Base-by-base conservation (phyloP, 2,329 filamentous ascomycete species). In the Talaromyces piceae region DNA sequence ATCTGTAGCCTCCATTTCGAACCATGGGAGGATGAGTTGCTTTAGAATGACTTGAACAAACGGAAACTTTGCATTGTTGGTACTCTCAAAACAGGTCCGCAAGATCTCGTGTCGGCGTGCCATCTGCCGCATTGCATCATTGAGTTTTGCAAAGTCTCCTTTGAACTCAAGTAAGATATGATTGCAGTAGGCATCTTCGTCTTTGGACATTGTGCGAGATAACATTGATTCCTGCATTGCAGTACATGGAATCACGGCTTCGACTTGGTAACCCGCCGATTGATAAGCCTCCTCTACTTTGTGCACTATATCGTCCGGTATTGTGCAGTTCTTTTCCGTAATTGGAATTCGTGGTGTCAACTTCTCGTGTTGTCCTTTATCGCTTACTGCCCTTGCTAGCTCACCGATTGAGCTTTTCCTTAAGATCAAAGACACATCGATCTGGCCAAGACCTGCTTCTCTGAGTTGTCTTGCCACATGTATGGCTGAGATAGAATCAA, bases 221-320 rank as follows among this genome's bases (percentile, higher is more conserved):
- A 95, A 73, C 89, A 95, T 95, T 1, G 85, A 86, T 70, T 94
- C 87, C 65, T 96, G 91, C 0, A 96, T 71, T 1, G 90, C 87
- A 1, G 89, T 94, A 63, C 91, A 95, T 1, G 90, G 90, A 4
- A 91, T 69, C 7, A 95, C 74, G 1, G 71, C 73, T 26, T 78
- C 67, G 2, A 86, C 71, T 0, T 41, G 43, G 16, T 41, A 58
- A 41, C 4, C 66, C 63, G 0, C 65, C 64, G 2, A 65, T 13
- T 4, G 57, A 41, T 50, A 78, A 71, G 0, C 59, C 5, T 63
- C 50, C 23, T 56, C 60, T 5, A 77, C 56, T 27, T 58, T 54
- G 11, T 61, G 56, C 0, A 64, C 31, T 13, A 73, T 63, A 4
- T 54, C 52, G 16, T 59, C 41, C n/a, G 64, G 41, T 55, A 28